Conservation (phyloP, 1,284 basidiomycete genomes). For the Cryptococcus sp. region DNA sequence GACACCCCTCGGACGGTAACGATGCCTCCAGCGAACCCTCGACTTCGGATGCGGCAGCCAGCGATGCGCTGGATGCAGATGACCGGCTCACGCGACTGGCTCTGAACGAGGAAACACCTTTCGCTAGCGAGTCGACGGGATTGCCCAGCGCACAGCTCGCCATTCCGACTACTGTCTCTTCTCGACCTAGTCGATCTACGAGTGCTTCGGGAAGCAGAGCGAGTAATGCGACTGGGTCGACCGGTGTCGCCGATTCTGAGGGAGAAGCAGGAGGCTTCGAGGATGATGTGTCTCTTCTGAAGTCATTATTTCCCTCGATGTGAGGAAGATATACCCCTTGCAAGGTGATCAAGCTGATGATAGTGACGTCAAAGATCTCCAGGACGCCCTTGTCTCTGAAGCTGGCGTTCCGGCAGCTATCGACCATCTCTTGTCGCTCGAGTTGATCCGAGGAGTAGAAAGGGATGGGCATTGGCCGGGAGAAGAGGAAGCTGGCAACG, state of each 20-base stretch:
- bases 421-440: conserved; percentile 38
- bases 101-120: neutral
- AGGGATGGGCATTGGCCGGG: conserved; percentile 31
- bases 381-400: conserved; percentile 20
- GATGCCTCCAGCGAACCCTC: neutral
- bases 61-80: neutral
- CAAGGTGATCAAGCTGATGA: too few relatives aligned
- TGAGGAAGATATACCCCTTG: conserved; percentile 2
- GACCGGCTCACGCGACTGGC: neutral
- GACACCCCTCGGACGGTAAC: neutral
- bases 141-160: neutral
- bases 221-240: neutral
- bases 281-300: conserved; percentile 15
- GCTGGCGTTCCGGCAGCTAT: conserved; percentile 25
- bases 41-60: neutral
- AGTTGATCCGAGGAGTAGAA: conserved; percentile 32
- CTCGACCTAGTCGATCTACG: neutral
- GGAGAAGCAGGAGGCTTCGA: conserved; percentile 1
- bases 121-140: neutral
- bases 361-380: conserved; percentile 9
- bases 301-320: conserved; percentile 28
- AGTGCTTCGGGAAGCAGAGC: neutral
- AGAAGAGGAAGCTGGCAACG: conserved; percentile 5
- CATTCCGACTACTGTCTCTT: neutral
- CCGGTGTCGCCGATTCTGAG: conserved; percentile 2